A percentile compares a stretch with the other conserved stretches of the same genome.
phyloP scores from a whole-genome alignment of 1,139 yeast species.

The Geotrichum macrosporum region DNA sequence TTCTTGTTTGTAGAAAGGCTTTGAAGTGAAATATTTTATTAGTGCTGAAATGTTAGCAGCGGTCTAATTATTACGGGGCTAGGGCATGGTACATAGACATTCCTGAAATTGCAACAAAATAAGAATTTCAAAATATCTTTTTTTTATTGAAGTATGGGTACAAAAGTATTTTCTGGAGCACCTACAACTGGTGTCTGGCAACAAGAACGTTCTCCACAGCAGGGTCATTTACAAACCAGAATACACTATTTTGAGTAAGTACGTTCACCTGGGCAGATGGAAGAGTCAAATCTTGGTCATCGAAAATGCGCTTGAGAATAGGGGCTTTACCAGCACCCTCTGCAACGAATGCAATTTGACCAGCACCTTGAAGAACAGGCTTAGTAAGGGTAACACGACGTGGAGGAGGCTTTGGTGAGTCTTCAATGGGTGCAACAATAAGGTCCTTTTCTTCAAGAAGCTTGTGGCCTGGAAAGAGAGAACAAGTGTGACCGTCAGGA shows the following conservation, averaged over 20 bases:
- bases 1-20: background rate
- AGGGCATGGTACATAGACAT: background rate
- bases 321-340: constrained; percentile 85
- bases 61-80: constrained; percentile 7
- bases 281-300: constrained; percentile 42
- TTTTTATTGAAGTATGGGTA: background rate
- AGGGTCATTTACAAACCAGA: constrained; percentile 77
- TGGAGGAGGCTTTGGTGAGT: constrained; percentile 78
- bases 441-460: constrained; percentile 32
- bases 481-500: constrained; percentile 79
- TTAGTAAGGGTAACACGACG: constrained; percentile 68
- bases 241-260: constrained; percentile 44
- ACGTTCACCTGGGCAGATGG: constrained; percentile 74
- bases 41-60: constrained; percentile 7
- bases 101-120: background rate
- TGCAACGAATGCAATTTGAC: constrained; percentile 73
- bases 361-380: constrained; percentile 55
- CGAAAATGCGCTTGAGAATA: constrained; percentile 65
- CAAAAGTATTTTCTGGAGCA: background rate
- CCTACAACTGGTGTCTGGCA: constrained; percentile 5
- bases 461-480: constrained; percentile 56
- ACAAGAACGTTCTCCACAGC: constrained; percentile 60
- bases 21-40: background rate
- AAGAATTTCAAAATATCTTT: background rate
- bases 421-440: constrained; percentile 45